phyloP scores from a whole-genome alignment of 495 filamentous ascomycete genomes.

The Hyaloscypha hepaticicola region DNA sequence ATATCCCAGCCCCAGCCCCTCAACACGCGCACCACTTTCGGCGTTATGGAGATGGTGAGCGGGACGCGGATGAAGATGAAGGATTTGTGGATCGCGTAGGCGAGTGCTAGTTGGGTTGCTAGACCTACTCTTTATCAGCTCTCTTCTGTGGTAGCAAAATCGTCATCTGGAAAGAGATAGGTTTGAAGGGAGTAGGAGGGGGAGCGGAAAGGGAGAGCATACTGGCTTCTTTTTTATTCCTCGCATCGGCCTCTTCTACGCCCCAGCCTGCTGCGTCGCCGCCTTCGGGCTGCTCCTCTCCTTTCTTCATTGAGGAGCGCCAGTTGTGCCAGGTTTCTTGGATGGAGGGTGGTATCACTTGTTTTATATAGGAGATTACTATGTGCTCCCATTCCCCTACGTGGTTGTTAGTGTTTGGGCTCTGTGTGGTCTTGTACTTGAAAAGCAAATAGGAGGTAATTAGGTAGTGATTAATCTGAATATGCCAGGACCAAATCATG shows the following conservation, averaged over 20 bases:
- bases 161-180: conserved; percentile 15
- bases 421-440: not conserved
- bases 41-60: conserved; percentile 82
- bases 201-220: too few relatives aligned
- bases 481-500: too few relatives aligned
- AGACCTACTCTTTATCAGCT: conserved; percentile 37
- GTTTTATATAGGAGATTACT: conserved; percentile 46
- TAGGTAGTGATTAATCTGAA: not conserved
- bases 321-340: conserved; percentile 44
- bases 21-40: conserved; percentile 85
- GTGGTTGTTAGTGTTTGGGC: conserved; percentile 18
- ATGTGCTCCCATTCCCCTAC: conserved; percentile 50
- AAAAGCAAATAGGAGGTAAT: not conserved
- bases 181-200: conserved; percentile 9
- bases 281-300: conserved; percentile 31
- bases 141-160: not conserved
- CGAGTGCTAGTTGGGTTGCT: conserved; percentile 83
- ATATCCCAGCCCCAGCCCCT: conserved; percentile 76
- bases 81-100: conserved; percentile 96
- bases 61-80: conserved; percentile 95
- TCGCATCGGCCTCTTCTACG: conserved; percentile 50
- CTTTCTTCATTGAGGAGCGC: conserved; percentile 37
- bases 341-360: conserved; percentile 50
- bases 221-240: conserved; percentile 35
- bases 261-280: conserved; percentile 48